A percentile compares a stretch with the other conserved stretches of the same genome.
Conservation (phyloP, 2,329 filamentous ascomycete species). For the Venturia pyrina region DNA sequence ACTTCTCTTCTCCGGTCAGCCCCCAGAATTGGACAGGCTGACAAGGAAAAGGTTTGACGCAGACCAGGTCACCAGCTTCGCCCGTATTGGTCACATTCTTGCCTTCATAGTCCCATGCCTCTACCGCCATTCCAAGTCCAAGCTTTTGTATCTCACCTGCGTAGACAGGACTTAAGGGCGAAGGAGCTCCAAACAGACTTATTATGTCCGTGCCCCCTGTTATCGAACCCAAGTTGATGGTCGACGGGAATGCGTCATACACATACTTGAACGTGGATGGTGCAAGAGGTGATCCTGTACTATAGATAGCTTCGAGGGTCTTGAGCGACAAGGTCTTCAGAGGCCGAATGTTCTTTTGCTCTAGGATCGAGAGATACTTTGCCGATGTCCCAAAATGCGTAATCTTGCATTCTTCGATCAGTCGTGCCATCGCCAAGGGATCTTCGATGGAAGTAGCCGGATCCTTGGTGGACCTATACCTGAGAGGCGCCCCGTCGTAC, state of each 20-base stretch:
- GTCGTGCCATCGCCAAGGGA: constrained; percentile 68
- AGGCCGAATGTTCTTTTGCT: constrained; percentile 63
- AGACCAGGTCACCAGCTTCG: constrained; percentile 80
- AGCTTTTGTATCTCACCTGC: constrained; percentile 40
- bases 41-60: constrained; percentile 75
- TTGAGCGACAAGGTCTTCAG: constrained; percentile 39
- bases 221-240: constrained; percentile 84
- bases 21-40: constrained; percentile 90
- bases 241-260: constrained; percentile 68
- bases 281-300: constrained; percentile 82
- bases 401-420: constrained; percentile 71
- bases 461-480: constrained; percentile 23
- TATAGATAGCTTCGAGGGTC: constrained; percentile 76
- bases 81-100: constrained; percentile 49
- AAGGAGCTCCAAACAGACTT: constrained; percentile 83
- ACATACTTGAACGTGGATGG: constrained; percentile 90
- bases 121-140: constrained; percentile 41
- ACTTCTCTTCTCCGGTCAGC: constrained; percentile 59
- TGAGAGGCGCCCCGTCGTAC: constrained; percentile 88
- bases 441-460: constrained; percentile 49
- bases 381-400: constrained; percentile 94
- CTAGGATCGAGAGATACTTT: constrained; percentile 83
- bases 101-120: constrained; percentile 43
- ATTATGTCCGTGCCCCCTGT: constrained; percentile 96
- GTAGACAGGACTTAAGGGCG: constrained; percentile 41